Evolutionary conservation across 2,329 filamentous ascomycete species (phyloP), one percentile per base, ranked within the genome.

Genomic region (Aotearoamyces nothofagi): DNA sequence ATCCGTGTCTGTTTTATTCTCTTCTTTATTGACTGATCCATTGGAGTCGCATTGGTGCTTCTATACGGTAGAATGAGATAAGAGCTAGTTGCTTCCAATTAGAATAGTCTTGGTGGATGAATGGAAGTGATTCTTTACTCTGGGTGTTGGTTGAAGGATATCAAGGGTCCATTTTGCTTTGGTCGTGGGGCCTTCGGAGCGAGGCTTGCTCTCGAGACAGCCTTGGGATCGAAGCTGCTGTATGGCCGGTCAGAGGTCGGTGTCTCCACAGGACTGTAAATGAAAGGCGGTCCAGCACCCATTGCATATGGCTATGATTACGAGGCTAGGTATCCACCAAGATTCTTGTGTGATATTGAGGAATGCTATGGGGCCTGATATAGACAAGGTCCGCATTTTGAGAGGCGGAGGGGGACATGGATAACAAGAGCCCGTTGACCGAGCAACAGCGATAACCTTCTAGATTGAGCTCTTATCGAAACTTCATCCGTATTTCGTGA

Each of bases 131-230:
- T 8, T 11, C 57, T 72, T 47, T 64, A 83, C 77, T 94, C 84
- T 2, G 86, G 84, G 52, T 93, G 86, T 33, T 69, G 66, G 52
- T 92, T 90, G 61, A 93, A 78, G 34, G 78, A 68, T 37, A 94
- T 57, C 38, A 92, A 57, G 9, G 83, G 84, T 0, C 83, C 84
- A 30, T 79, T 63, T 24, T 63, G 66, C 61, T 78, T 77, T 23
- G 69, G 63, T 45, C 65, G 74, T 15, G 56, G 60, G 22, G 68
- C 59, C 30, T 69, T 68, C 9, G 70, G 66, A 45, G 71, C 59
- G 60, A 70, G 80, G 55, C 79, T 87, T 37, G 81, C 78, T 47
- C 83, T 68, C 13, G 83, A 86, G 27, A 84, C 67, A 34, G 80
- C 78, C 52, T 86, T 92, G 27, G 87, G 86, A 45, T 94, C 84